Percentiles rank a stretch among this genome's conserved stretches.
phyloP scores from a whole-genome alignment of 2,329 filamentous ascomycete species.

The Colletotrichum nymphaeae region DNA sequence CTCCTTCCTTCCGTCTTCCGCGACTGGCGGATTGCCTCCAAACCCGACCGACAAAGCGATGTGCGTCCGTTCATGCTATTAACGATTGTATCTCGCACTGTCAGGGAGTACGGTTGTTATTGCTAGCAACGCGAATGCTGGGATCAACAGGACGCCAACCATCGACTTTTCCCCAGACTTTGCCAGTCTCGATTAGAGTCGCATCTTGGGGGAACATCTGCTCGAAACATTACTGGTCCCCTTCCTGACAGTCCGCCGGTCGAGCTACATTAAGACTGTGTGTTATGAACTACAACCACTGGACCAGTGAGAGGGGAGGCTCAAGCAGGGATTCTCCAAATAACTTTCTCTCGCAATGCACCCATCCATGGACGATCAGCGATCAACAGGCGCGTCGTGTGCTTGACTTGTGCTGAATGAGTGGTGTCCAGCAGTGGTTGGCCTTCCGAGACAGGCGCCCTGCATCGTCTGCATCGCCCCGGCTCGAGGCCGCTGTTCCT shows the following conservation, averaged over 20 bases:
- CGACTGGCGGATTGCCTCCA: constrained; percentile 11
- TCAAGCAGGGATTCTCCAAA: constrained; percentile 29
- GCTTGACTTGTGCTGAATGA: not conserved
- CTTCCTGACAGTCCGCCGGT: not conserved
- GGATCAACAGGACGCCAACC: not conserved
- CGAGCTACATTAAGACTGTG: not conserved
- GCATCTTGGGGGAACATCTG: not conserved
- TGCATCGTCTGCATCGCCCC: constrained; percentile 3
- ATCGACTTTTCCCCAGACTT: not conserved
- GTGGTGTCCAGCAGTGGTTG: not conserved
- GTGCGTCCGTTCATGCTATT: not conserved
- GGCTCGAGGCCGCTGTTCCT: not conserved
- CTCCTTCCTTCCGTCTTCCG: not conserved
- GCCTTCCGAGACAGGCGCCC: not conserved
- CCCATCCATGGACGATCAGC: not conserved
- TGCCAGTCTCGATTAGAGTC: not conserved
- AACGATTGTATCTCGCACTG: not conserved
- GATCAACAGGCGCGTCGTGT: constrained; percentile 10
- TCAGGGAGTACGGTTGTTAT: not conserved
- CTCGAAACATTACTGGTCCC: not conserved
- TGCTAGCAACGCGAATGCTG: not conserved
- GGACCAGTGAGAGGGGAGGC: not conserved
- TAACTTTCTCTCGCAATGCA: not conserved
- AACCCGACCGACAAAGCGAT: not conserved
- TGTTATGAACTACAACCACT: not conserved